Evolutionary conservation across 768 basidiomycete species (phyloP).

Genomic region (Collybia sordida): DNA sequence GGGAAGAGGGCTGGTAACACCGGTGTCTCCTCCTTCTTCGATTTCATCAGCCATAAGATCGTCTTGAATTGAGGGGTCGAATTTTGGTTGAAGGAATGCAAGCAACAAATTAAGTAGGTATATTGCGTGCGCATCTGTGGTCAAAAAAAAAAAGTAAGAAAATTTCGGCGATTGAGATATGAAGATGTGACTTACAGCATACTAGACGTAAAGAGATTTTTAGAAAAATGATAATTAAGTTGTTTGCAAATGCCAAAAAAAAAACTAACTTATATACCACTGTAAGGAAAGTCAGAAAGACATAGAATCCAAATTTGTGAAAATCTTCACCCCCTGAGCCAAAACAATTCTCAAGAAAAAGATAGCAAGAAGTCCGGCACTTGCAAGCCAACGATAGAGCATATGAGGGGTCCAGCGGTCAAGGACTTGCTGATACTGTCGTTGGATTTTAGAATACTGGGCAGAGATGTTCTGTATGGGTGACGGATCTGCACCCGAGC

Average conservation of each 20-base stretch:
- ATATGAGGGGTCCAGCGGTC: slow-evolving; percentile 92
- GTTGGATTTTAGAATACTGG: slow-evolving; percentile 53
- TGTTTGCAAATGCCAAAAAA: neutral
- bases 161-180: neutral
- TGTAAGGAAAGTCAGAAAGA: slow-evolving; percentile 26
- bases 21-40: slow-evolving; percentile 82
- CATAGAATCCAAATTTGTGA: neutral
- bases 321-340: slow-evolving; percentile 82
- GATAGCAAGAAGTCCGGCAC: slow-evolving; percentile 64
- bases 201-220: slow-evolving; percentile 35
- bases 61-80: slow-evolving; percentile 93
- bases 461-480: slow-evolving; percentile 49
- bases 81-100: slow-evolving; percentile 96
- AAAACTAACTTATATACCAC: slow-evolving; percentile 89
- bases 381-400: slow-evolving; percentile 85
- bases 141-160: neutral
- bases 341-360: slow-evolving; percentile 87
- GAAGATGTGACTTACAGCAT: slow-evolving; percentile 57
- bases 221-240: neutral
- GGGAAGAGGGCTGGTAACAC: slow-evolving; percentile 54
- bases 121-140: slow-evolving; percentile 80
- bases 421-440: slow-evolving; percentile 84
- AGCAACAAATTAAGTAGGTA: slow-evolving; percentile 95
- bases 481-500: slow-evolving; percentile 42
- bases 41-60: slow-evolving; percentile 94